These are phyloP conservation scores for Syzygium oleosum DNA, from an alignment of 345 rosid genomes.

Conservation along the genomic window DNA sequence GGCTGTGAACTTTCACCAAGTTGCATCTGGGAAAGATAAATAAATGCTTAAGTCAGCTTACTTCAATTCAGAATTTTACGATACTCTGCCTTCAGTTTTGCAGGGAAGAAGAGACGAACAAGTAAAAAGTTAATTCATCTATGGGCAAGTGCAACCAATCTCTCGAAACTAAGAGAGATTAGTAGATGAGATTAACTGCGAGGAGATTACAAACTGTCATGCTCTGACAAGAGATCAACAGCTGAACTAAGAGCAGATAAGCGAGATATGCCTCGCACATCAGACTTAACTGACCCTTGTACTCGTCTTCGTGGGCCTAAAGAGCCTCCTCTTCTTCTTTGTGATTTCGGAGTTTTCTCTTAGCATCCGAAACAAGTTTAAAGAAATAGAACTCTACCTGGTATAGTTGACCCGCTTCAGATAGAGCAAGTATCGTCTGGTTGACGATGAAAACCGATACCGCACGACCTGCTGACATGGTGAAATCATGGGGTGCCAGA, in stretches of 20 bases:
- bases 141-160: not conserved
- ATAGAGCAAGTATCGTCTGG: conserved; percentile 55
- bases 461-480: conserved; percentile 33
- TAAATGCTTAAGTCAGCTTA: not conserved
- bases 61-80: not conserved
- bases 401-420: conserved; percentile 45
- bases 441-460: conserved; percentile 37
- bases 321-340: not conserved
- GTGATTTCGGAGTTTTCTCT: not conserved
- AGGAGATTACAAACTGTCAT: not conserved
- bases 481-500: conserved; percentile 55
- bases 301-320: not conserved
- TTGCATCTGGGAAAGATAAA: conserved; percentile 33
- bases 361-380: not conserved
- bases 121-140: not conserved
- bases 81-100: not conserved
- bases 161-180: not conserved
- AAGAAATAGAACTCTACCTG: conserved; percentile 28
- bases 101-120: not conserved
- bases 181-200: not conserved
- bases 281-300: not conserved
- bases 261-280: not conserved
- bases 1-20: conserved; percentile 45
- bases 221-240: not conserved
- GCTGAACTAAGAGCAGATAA: not conserved